Base-by-base conservation (phyloP, 495 filamentous ascomycete genomes). In the Penicillium parvum region DNA sequence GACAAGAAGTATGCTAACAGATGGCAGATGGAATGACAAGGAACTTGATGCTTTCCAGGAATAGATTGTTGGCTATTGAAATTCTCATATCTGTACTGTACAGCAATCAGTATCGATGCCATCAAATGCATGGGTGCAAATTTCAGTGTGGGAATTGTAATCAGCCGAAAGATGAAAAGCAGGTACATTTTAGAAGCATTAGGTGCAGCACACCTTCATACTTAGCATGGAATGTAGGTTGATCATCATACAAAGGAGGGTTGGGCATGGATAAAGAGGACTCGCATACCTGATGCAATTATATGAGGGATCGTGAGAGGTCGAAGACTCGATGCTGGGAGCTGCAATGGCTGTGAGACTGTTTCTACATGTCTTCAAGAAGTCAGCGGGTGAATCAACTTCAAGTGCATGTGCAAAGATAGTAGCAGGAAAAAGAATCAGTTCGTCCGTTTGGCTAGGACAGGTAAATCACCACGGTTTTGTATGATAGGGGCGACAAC, bases 121-220 rank as follows among this genome's bases (percentile, higher is more conserved):
- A 50, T 48, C 44, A 30, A 53, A 48, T 28, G 11, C 30, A 59
- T 58, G 53, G 37, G 50, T 53, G 41, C 26, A 49, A 37, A 35
- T 27, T 29, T 43, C 34, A 30, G 52, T 27, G 26, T 28, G 34
- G 34, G 29, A 47, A 37, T 47, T 55, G 53, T 52, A 58, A 61
- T 95, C 88, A 95, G 88, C 72, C 76, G 88, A 92, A 90, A 92
- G 88, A 91, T 92, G 88, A 94, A 94, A 94, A 92, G 84, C 74
- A 76, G 65, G 69, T 79, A 84, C 72, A 79, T 77, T 75, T 73
- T 65, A 69, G 74, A 79, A 86, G 82, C 82, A 90, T 82, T 74
- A 77, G 69, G 58, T 62, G 64, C 57, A 70, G 60, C 47, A 46
- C 68, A 69, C 67, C 79, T 85, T 95, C 86, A 81, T 88, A 68